Evolutionary conservation across 2,329 filamentous ascomycete species (phyloP).

Genomic region (Ophiostoma australiae): DNA sequence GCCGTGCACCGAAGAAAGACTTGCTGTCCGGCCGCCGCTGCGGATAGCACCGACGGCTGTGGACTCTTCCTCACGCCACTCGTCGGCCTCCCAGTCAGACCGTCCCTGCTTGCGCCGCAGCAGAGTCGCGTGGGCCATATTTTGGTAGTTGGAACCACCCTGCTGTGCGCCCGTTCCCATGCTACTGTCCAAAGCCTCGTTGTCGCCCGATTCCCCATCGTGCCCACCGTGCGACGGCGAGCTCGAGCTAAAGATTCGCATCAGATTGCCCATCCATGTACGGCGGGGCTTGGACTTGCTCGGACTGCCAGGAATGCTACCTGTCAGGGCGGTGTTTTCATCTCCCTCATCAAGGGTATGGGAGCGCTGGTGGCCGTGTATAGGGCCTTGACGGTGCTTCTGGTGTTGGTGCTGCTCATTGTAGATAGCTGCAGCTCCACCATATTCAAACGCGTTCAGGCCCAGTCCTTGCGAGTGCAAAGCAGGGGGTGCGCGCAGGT

Average conservation of each 20-base stretch:
- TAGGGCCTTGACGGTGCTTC: neutral
- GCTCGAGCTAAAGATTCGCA: slow-evolving; percentile 51
- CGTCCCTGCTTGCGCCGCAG: slow-evolving; percentile 53
- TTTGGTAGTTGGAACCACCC: slow-evolving; percentile 27
- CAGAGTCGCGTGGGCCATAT: slow-evolving; percentile 42
- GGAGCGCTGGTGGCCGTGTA: slow-evolving; percentile 6
- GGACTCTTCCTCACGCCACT: slow-evolving; percentile 48
- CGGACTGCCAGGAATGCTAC: slow-evolving; percentile 50
- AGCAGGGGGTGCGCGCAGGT: slow-evolving; percentile 1
- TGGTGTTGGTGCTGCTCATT: neutral
- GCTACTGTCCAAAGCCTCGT: slow-evolving; percentile 1
- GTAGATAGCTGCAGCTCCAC: slow-evolving; percentile 12
- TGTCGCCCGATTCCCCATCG: neutral
- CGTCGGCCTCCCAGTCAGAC: slow-evolving; percentile 49
- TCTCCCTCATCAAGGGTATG: slow-evolving; percentile 20
- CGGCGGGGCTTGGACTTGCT: slow-evolving; percentile 53
- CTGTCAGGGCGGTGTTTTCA: slow-evolving; percentile 35
- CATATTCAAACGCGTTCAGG: neutral
- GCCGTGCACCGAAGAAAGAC: slow-evolving; percentile 17
- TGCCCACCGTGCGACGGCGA: neutral
- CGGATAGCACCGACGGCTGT: slow-evolving; percentile 26
- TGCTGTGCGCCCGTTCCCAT: slow-evolving; percentile 29
- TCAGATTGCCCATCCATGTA: slow-evolving; percentile 65
- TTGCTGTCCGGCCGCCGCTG: slow-evolving; percentile 20
- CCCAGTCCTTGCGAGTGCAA: neutral